Base-by-base conservation (phyloP, 176 grass and related monocot species). In the Eragrostis nindensis region DNA sequence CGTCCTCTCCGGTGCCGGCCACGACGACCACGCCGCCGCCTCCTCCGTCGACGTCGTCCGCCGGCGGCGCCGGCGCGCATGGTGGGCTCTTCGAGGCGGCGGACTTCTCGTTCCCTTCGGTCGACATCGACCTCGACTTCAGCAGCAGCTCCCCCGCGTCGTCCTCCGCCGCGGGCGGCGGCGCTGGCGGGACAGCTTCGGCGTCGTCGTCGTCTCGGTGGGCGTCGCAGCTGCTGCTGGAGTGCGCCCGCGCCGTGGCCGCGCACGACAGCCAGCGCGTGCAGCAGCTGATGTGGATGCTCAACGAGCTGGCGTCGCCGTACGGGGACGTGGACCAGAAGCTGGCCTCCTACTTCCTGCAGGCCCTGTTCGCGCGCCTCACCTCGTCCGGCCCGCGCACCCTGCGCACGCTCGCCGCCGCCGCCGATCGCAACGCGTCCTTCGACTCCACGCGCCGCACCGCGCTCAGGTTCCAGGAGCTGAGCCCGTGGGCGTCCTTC, bases 211-310 rank as follows among this genome's bases (percentile, higher is more conserved):
- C 79, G 0, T 4, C 32, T 36, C 65, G 86, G 40, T 95, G 92
- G 92, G 93, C 86, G 0, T 73, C 61, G 53, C 92, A 99, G 76
- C 89, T 96, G 52, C 91, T 99, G 8, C 74, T 91, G 18, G 93
- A 96, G 86, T 93, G 92, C 74, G 90, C 96, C 3, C 90, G 89
- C 11, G 88, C 96, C 6, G 90, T 99, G 17, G 84, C 91, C 4
- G 68, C 76, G 6, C 90, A 89, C 11, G 90, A 99, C 73, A 93
- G 91, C 85, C 91, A 93, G 71, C 88, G 97, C 38, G 96, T 94
- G 52, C 97, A 99, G 85, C 97, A 99, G 89, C 82, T 99, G 3
- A 93, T 94, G 89, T 99, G 93, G 97, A 99, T 99, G 93, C 91
- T 99, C 39, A 99, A 99, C 79, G 97, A 99, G 89, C 89, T 99